Evolutionary conservation across 768 basidiomycete species (phyloP).

Genomic region (Tricholoma matsutake): DNA sequence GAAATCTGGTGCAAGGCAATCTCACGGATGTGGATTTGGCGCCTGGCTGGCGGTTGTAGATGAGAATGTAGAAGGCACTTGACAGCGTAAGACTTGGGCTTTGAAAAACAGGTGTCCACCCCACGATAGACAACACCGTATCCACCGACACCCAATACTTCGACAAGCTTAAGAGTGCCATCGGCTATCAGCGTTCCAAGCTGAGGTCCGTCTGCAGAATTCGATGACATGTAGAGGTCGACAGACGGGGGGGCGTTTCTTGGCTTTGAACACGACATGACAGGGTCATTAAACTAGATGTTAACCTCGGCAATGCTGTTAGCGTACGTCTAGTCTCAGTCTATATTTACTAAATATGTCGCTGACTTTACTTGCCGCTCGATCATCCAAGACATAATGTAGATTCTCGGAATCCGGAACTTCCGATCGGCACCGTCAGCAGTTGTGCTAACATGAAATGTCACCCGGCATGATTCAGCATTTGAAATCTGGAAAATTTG

Average conservation of each 20-base stretch:
- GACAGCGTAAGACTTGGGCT: constrained; percentile 71
- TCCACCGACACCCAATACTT: constrained; percentile 88
- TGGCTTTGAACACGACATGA: neutral
- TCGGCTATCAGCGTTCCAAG: constrained; percentile 83
- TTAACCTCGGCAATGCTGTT: too few relatives aligned
- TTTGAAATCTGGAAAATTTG: too few relatives aligned
- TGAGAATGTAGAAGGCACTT: constrained; percentile 76
- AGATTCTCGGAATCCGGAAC: neutral
- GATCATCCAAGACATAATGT: neutral
- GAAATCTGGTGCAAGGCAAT: constrained; percentile 77
- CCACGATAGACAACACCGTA: constrained; percentile 96
- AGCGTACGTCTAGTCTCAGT: neutral
- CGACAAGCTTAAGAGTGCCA: constrained; percentile 76
- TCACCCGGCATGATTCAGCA: neutral
- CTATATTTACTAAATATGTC: neutral
- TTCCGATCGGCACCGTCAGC: neutral
- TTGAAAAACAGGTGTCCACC: constrained; percentile 52
- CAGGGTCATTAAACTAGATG: neutral
- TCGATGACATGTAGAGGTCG: constrained; percentile 10
- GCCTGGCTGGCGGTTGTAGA: constrained; percentile 50
- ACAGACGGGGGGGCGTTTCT: neutral
- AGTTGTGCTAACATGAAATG: too few relatives aligned
- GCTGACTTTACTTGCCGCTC: neutral
- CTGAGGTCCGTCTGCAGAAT: constrained; percentile 38
- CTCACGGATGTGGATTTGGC: constrained; percentile 84